Base-by-base conservation (phyloP, 257 asterid species). In the Gynochthodes officinalis region DNA sequence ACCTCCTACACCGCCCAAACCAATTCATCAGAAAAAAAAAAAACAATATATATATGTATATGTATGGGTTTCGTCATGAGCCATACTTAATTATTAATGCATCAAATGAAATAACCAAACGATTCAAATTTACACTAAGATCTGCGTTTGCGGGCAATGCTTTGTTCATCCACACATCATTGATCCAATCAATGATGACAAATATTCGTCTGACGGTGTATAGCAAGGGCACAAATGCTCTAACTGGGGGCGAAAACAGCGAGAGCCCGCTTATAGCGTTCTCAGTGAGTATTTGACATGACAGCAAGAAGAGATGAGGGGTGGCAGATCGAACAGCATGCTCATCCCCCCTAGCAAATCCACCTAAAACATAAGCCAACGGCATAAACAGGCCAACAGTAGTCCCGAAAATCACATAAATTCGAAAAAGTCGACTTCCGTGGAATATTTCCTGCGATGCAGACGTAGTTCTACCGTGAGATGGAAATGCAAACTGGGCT, bases 341-440 rank as follows among this genome's bases (percentile, higher is more conserved):
- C 13, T 94, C 93, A 76, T 94, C 98, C 0, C 96, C 98, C 28
- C 97, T 78, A 0, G 97, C 98, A 75, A 91, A 91, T 3, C 97
- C 97, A 21, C 98, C 98, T 67, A 94, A 73, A 14, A 88, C 96
- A 74, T 89, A 94, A 13, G 98, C 98, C 81, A 91, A 70, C 4
- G 98, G 97, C 76, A 94, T 52, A 77, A 94, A 91, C 71, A 91
- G 52, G 2, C 97, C 98, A 0, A 88, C 79, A 0, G 86, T 80
- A 0, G 97, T 91, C 25, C 97, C 97, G 19, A 75, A 57, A 6
- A 94, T 59, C 53, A 91, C 87, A 14, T 91, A 91, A 18, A 64
- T 0, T 16, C 97, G 75, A 40, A 89, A 90, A 1, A 86, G 7
- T 19, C 82, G 44, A 69, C 88, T 77, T n/a, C 95, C 97, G 1